phyloP scores from a whole-genome alignment of 2,329 filamentous ascomycete genomes.

The Arthrinium phaeospermum region DNA sequence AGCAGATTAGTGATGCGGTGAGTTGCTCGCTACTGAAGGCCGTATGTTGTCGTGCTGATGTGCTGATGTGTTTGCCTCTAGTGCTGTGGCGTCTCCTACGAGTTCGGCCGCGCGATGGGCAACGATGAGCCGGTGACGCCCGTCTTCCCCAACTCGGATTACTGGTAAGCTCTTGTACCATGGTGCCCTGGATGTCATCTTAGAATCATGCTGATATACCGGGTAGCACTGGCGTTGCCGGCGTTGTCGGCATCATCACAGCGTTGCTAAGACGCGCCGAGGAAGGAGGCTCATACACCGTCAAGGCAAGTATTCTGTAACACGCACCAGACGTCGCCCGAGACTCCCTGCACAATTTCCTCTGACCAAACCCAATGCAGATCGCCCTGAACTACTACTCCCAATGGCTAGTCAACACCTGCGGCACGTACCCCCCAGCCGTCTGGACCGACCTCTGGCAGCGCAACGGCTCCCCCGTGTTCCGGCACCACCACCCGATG shows the following conservation, averaged over 20 bases:
- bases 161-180: slow-evolving; percentile 28
- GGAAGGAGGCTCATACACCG: slow-evolving; percentile 45
- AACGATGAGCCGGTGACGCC: slow-evolving; percentile 38
- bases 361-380: slow-evolving; percentile 20
- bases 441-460: slow-evolving; percentile 56
- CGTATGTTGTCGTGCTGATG: no score
- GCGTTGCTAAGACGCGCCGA: slow-evolving; percentile 46
- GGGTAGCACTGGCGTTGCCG: slow-evolving; percentile 47
- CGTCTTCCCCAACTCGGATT: slow-evolving; percentile 39
- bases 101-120: slow-evolving; percentile 51
- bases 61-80: slow-evolving; percentile 15
- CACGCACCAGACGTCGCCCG: not conserved
- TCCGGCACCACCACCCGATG: slow-evolving; percentile 58
- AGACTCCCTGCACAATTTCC: not conserved
- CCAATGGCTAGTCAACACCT: slow-evolving; percentile 46
- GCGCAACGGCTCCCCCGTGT: slow-evolving; percentile 51
- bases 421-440: slow-evolving; percentile 45
- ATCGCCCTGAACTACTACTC: slow-evolving; percentile 48
- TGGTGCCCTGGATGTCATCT: not conserved
- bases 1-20: slow-evolving; percentile 57
- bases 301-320: slow-evolving; percentile 44
- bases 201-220: not conserved
- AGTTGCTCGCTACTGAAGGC: slow-evolving; percentile 24
- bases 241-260: slow-evolving; percentile 46
- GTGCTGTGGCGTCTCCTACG: slow-evolving; percentile 50